A percentile compares a stretch with the other conserved stretches of the same genome.
Conservation (phyloP, 164 flowering plant genomes). For the Sextonia rubra region DNA sequence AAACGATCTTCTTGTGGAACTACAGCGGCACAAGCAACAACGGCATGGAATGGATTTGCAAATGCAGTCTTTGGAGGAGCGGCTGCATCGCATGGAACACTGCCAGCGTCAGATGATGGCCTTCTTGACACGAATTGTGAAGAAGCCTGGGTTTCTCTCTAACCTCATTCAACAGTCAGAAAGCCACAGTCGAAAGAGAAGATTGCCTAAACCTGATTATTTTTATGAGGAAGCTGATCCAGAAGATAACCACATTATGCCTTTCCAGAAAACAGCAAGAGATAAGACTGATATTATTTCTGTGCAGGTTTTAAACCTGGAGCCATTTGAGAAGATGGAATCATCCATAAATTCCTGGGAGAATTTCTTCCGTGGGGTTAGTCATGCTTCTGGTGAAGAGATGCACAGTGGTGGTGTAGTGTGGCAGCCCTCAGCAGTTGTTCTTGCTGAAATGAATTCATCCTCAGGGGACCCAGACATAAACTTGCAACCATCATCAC, state of each 20-base stretch:
- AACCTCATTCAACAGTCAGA: conserved; percentile 33
- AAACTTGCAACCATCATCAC: conserved; percentile 22
- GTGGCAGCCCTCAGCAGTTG: conserved; percentile 21
- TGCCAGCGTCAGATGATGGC: conserved; percentile 42
- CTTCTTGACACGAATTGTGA: conserved; percentile 34
- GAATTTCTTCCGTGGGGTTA: conserved; percentile 32
- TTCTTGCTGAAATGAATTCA: conserved; percentile 21
- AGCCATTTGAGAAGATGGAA: conserved; percentile 49
- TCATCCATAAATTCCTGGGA: conserved; percentile 51
- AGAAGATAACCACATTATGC: conserved; percentile 17
- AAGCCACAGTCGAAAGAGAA: conserved; percentile 47
- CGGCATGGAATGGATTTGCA: conserved; percentile 35
- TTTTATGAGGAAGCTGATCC: conserved; percentile 23
- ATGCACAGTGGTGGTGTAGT: conserved; percentile 14
- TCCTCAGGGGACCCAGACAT: conserved; percentile 37
- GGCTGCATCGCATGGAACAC: conserved; percentile 36
- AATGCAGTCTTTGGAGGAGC: conserved; percentile 32
- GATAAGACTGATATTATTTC: conserved; percentile 25
- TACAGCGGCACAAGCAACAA: conserved; percentile 41
- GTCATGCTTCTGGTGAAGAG: conserved; percentile 33
- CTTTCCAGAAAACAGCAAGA: conserved; percentile 10
- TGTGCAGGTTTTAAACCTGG: conserved; percentile 19
- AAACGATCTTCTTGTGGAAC: conserved; percentile 33
- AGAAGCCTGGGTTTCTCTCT: conserved; percentile 41
- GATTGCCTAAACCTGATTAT: conserved; percentile 30